Evolutionary conservation across 257 asterid genomes (phyloP).

Genomic region (Gardenia jasminoides): DNA sequence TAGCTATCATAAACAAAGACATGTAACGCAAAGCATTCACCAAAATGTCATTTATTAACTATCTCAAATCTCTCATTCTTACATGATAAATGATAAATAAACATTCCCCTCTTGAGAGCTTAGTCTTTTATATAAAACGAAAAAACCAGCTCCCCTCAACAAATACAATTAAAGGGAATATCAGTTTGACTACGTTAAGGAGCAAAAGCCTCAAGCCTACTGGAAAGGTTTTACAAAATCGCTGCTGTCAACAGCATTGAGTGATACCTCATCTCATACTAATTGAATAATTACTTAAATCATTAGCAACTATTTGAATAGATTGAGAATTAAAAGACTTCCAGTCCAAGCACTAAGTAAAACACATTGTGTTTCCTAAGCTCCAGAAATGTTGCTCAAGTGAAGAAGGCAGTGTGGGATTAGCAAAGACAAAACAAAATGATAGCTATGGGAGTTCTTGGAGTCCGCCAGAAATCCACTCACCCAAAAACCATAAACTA

Average conservation of each 20-base stretch:
- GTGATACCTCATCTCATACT: background rate
- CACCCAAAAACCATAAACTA: conserved; percentile 39
- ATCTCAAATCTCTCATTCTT: too few species aligned
- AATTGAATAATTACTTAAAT: background rate
- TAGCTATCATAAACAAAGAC: too few species aligned
- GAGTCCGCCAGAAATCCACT: too few species aligned
- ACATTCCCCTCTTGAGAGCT: too few species aligned
- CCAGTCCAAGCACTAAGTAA: background rate
- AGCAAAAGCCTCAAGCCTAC: background rate
- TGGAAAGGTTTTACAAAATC: background rate
- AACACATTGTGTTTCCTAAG: conserved; percentile 10
- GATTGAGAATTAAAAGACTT: background rate
- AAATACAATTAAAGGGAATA: too few species aligned
- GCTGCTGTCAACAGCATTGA: background rate
- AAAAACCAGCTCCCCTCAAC: too few species aligned
- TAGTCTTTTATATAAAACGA: too few species aligned
- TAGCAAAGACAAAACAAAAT: conserved; percentile 47
- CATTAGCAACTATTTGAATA: background rate
- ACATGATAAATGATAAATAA: too few species aligned
- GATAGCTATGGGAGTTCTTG: too few species aligned
- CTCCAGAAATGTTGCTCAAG: conserved; percentile 23
- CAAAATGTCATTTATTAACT: too few species aligned
- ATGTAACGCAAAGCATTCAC: too few species aligned
- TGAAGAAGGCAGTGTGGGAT: conserved; percentile 26
- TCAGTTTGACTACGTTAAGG: too few species aligned